Conservation (phyloP, 2,329 filamentous ascomycete genomes). For the Domatiomyces catenatus region DNA sequence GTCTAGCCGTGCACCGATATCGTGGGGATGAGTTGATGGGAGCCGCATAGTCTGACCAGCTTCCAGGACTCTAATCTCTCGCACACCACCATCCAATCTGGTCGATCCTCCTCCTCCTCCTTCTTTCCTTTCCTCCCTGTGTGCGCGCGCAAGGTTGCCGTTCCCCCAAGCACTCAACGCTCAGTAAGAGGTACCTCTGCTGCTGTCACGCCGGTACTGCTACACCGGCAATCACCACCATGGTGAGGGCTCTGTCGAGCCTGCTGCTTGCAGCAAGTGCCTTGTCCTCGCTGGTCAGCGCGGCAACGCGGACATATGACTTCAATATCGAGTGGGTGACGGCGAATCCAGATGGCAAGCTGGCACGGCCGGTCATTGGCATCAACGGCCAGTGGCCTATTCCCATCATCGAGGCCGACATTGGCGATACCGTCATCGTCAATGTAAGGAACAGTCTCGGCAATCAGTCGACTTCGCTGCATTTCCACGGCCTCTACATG, state of each 20-base stretch:
- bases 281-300: constrained; percentile 15
- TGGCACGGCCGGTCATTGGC: constrained; percentile 52
- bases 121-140: not conserved
- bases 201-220: too few relatives aligned
- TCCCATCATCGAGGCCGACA: constrained; percentile 36
- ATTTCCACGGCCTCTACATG: constrained; percentile 57
- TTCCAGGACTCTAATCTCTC: not conserved
- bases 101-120: constrained; percentile 4
- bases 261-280: constrained; percentile 24
- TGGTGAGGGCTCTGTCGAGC: constrained; percentile 31
- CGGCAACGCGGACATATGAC: constrained; percentile 34
- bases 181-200: too few relatives aligned
- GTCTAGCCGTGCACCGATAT: not conserved
- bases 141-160: not conserved
- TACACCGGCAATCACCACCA: constrained; percentile 12
- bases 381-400: constrained; percentile 66
- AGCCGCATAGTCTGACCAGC: not conserved
- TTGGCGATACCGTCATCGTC: constrained; percentile 25
- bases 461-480: constrained; percentile 26
- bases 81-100: constrained; percentile 10
- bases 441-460: constrained; percentile 27
- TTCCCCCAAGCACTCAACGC: not conserved
- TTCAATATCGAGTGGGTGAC: constrained; percentile 58
- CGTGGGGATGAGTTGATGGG: not conserved
- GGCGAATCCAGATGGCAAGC: constrained; percentile 54